Conservation (phyloP, 441 rosid species). For the Erodium moschatum region DNA sequence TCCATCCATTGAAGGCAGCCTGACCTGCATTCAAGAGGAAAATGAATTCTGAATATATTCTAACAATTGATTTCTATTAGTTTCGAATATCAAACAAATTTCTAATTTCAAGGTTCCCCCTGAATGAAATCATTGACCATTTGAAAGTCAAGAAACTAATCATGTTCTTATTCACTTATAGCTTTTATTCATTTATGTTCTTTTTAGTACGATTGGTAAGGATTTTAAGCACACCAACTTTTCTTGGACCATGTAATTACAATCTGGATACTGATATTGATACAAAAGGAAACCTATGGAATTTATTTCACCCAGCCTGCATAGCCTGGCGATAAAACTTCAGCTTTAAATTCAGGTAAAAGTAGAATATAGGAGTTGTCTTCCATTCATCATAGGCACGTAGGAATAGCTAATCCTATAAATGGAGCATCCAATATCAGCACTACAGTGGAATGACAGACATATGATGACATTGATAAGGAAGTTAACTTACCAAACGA, state of each 20-base stretch:
- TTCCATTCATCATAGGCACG: neutral
- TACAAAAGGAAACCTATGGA: neutral
- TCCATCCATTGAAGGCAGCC: slow-evolving; percentile 87
- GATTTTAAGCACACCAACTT: neutral
- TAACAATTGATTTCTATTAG: neutral
- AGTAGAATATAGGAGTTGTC: neutral
- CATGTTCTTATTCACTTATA: neutral
- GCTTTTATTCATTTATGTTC: neutral
- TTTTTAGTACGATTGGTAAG: neutral
- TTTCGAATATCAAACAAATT: neutral
- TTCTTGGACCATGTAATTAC: neutral
- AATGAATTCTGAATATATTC: neutral
- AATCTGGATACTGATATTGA: neutral
- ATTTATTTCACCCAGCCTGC: neutral
- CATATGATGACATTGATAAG: neutral
- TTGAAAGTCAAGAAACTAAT: neutral
- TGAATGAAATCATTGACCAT: neutral
- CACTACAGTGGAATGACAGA: neutral
- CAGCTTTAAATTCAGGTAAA: neutral
- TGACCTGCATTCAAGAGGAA: slow-evolving; percentile 44
- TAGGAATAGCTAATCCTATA: neutral
- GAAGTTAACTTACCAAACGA: slow-evolving; percentile 58
- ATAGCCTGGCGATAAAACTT: neutral
- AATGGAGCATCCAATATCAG: neutral
- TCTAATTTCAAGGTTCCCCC: neutral